phyloP scores from a whole-genome alignment of 1,139 yeast genomes.

The Geotrichum europaeum region DNA sequence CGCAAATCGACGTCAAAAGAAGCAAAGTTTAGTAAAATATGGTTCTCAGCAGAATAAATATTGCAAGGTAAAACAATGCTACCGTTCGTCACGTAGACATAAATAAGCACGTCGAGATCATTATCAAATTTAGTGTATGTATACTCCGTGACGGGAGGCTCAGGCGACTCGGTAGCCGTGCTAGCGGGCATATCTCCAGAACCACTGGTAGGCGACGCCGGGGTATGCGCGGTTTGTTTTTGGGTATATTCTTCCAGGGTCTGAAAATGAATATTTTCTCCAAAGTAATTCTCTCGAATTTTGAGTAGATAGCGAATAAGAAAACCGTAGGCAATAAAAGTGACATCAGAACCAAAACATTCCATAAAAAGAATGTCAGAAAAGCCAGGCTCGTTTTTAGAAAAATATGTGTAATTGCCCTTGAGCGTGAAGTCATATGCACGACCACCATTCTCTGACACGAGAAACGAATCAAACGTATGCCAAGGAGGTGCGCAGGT shows the following conservation, averaged over 20 bases:
- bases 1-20: conserved; percentile 70
- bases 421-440: conserved; percentile 53
- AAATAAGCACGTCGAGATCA: conserved; percentile 70
- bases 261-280: conserved; percentile 73
- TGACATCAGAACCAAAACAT: conserved; percentile 59
- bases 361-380: conserved; percentile 65
- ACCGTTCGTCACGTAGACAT: conserved; percentile 65
- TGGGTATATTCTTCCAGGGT: conserved; percentile 75
- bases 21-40: conserved; percentile 58
- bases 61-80: conserved; percentile 66
- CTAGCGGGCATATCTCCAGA: background rate
- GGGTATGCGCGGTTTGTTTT: conserved; percentile 14
- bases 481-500: conserved; percentile 90
- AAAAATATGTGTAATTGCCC: conserved; percentile 63
- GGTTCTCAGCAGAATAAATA: conserved; percentile 59
- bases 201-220: background rate
- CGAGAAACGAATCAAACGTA: conserved; percentile 67
- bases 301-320: conserved; percentile 67
- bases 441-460: conserved; percentile 56
- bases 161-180: background rate
- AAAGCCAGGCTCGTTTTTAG: conserved; percentile 55
- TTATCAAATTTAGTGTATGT: conserved; percentile 46
- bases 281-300: conserved; percentile 85
- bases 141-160: conserved; percentile 11
- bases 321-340: conserved; percentile 72